phyloP scores from a whole-genome alignment of 2,329 filamentous ascomycete genomes.

The Massarina eburnea region DNA sequence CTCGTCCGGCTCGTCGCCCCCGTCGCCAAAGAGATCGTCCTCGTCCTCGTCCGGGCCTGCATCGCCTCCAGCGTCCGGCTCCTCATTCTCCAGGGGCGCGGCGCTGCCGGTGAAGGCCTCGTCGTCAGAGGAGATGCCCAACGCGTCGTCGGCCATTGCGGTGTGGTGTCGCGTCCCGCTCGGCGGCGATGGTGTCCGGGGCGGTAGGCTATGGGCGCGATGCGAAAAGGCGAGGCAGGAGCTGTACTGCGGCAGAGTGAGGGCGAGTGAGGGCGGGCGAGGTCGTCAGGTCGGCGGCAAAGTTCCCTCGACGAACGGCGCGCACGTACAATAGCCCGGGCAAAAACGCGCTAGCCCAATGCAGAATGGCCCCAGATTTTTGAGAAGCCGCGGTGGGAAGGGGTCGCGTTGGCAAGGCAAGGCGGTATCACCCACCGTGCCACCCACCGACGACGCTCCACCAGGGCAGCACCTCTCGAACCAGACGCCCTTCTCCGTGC shows the following conservation, averaged over 20 bases:
- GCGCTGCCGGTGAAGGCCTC: constrained; percentile 35
- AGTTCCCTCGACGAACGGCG: not conserved
- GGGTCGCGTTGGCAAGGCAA: not conserved
- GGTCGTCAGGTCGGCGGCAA: not conserved
- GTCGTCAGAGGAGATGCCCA: constrained; percentile 37
- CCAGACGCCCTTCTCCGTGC: not conserved
- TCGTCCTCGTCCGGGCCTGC: constrained; percentile 39
- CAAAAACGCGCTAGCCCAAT: not conserved
- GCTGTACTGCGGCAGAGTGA: not conserved
- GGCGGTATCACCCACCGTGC: not conserved
- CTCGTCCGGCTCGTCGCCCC: constrained; percentile 40
- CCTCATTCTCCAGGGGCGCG: constrained; percentile 33
- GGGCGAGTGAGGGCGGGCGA: not conserved
- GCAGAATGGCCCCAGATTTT: not conserved
- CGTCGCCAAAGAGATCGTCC: constrained; percentile 52
- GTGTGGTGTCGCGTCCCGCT: too few species aligned
- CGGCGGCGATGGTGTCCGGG: not conserved
- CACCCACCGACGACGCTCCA: too few species aligned
- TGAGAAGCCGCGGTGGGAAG: not conserved
- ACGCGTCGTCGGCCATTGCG: constrained; percentile 38
- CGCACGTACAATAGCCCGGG: not conserved
- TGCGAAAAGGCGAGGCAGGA: not conserved
- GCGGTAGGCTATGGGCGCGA: not conserved
- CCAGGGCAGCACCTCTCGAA: too few species aligned
- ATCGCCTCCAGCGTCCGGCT: constrained; percentile 33